Base-by-base conservation (phyloP, 768 basidiomycete genomes). In the Tricholoma flavovirens region DNA sequence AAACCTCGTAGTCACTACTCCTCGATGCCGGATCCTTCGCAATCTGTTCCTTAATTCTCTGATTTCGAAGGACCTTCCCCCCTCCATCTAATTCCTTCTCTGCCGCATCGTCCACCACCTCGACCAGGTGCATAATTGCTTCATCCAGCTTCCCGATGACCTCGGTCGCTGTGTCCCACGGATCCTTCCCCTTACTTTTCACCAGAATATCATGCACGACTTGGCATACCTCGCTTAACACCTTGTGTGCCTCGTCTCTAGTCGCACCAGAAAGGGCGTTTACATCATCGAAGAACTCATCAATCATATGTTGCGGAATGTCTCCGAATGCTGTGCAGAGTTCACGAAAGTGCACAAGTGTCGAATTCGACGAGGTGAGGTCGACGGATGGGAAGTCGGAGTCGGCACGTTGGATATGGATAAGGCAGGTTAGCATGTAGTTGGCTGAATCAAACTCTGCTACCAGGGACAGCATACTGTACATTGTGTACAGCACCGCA, bases 321-420 rank as follows among this genome's bases (percentile, higher is more conserved):
- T 66, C 62, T 30, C 63, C 56, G 57, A 65, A 70, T 2, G 51
- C 66, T 57, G 14, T 62, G 58, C 60, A 69, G 6, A 73, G 61
- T 14, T 59, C 62, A 35, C 60, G 61, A 59, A 74, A 71, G 57
- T 71, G 66, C 0, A 46, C 3, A n/a, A 61, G 49, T 4, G 65
- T 59, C 5, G 63, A 61, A n/a, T 46, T 15, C 12, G 62, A 58
- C 49, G 69, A 64, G 22, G 66, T 61, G 36, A 68, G 51, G 42
- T 75, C 64, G 26, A 67, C 56, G 9, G 55, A 56, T 14, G 62
- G 53, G 42, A 68, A 69, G 15, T 62, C 65, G 33, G 59, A 51
- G 55, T 74, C 71, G 15, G 61, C 57, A 36, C 64, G 65, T 55
- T 71, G 73, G 14, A 71, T 62, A 48, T 66, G 67, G 17, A 70